phyloP scores from a whole-genome alignment of 1,139 yeast genomes.

The Diutina pseudorugosa region DNA sequence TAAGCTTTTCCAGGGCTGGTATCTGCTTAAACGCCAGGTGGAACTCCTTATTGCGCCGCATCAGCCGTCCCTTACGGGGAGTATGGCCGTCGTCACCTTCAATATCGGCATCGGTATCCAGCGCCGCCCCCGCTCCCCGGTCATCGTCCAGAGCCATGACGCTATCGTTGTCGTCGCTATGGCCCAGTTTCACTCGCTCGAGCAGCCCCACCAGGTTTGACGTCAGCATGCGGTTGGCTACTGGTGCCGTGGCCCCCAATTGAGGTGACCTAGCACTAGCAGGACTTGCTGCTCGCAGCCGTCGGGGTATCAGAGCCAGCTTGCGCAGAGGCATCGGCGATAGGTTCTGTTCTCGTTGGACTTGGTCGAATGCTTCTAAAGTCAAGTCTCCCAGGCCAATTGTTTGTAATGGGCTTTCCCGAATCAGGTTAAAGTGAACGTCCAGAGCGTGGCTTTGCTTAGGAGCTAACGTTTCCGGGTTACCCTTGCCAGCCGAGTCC shows the following conservation, averaged over 20 bases:
- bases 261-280: neutral
- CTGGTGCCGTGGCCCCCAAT: neutral
- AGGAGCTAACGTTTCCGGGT: neutral
- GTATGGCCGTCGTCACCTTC: neutral
- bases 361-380: slow-evolving; percentile 39
- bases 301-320: neutral
- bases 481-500: neutral
- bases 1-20: slow-evolving; percentile 38
- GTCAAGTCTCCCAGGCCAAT: slow-evolving; percentile 65
- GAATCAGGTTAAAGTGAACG: slow-evolving; percentile 46
- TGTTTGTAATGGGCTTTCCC: slow-evolving; percentile 45
- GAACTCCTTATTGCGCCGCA: slow-evolving; percentile 36
- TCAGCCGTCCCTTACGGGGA: slow-evolving; percentile 2
- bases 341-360: neutral
- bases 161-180: neutral
- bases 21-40: slow-evolving; percentile 49
- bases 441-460: slow-evolving; percentile 6
- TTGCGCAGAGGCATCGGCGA: neutral
- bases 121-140: slow-evolving; percentile 5
- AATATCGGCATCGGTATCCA: neutral
- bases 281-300: neutral
- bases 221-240: neutral
- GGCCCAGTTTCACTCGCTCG: neutral
- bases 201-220: neutral
- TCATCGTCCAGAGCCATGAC: slow-evolving; percentile 4